Base-by-base conservation (phyloP, 2,329 filamentous ascomycete genomes). In the Penicillium sp. region DNA sequence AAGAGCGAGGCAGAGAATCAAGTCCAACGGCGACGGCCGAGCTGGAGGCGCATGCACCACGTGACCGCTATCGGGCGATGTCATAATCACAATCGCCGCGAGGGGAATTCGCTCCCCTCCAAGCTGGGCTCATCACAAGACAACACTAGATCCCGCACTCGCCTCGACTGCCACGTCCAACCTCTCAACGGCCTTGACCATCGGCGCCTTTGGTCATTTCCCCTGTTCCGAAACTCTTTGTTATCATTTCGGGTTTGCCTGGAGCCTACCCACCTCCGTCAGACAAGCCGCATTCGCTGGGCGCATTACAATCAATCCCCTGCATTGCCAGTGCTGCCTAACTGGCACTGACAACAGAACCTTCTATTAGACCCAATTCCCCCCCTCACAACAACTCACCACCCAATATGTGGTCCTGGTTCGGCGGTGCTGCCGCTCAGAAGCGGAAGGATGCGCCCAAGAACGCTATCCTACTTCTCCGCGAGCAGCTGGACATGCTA, bases 401-500 rank as follows among this genome's bases (percentile, higher is more conserved):
- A 30, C 34, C 41, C 55, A 67, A 57, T 50, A 79, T 86, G 71
- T 87, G 86, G 85, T 81, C 85, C 72, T 96, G 90, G 88, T 95
- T 96, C 67, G 89, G 91, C 70, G 88, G 88, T 60, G 80, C 79
- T 53, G 79, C 80, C 59, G 83, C 83, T 56, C 83, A 89, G 72
- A 87, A 88, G 77, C 83, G 84, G 73, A 95, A 94, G 74, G 88
- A 96, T 72, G 85, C 82, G 45, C 88, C 93, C 42, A 98, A 98
- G 79, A 93, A 95, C 75, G 93, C 93, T 55, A 98, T 98, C 60
- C 76, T 98, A 41, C 80, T 80, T 45, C 74, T 98, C 61, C 82
- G 93, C 56, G 79, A 84, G 60, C 91, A 96, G 73, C 78, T 97
- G 30, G 91, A 96, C 58, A 97, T 97, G 90, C 78, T 98, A 63